These are phyloP conservation scores for Trifolium subterraneum DNA, from an alignment of 306 rosid species.

Conservation along the genomic window DNA sequence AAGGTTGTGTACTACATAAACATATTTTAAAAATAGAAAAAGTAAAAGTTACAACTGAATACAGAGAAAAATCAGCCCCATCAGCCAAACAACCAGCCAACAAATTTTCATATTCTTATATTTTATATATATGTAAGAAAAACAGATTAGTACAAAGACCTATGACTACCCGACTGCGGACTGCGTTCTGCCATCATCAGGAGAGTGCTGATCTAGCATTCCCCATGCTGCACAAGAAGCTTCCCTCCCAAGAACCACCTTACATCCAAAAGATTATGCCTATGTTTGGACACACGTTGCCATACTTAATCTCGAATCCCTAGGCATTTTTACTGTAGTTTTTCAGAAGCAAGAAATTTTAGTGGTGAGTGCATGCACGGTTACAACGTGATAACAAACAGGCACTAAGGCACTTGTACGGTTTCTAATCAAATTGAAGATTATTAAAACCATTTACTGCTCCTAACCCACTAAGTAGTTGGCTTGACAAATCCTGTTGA, in stretches of 20 bases:
- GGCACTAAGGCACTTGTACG: conserved; percentile 51
- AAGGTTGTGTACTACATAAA: conserved; percentile 25
- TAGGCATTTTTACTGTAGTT: not conserved
- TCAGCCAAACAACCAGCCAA: conserved; percentile 75
- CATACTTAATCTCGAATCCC: not conserved
- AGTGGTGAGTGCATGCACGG: not conserved
- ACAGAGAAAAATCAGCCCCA: conserved; percentile 62
- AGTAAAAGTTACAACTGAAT: conserved; percentile 53
- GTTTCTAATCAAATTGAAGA: conserved; percentile 90
- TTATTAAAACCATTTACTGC: conserved; percentile 81
- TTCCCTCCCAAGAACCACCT: conserved; percentile 35
- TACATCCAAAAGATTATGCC: conserved; percentile 33
- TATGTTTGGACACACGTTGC: not conserved
- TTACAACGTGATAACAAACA: not conserved
- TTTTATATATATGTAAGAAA: not conserved
- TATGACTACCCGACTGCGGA: conserved; percentile 45
- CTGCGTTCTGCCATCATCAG: conserved; percentile 46
- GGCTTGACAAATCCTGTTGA: conserved; percentile 90
- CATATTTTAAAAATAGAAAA: conserved; percentile 40
- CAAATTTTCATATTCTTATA: conserved; percentile 58
- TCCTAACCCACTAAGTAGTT: conserved; percentile 86
- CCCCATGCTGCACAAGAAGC: conserved; percentile 73
- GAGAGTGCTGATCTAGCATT: conserved; percentile 57
- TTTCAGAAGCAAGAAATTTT: not conserved
- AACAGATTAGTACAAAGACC: conserved; percentile 74